phyloP scores from a whole-genome alignment of 2,329 filamentous ascomycete genomes.

The Didymella pinodella region DNA sequence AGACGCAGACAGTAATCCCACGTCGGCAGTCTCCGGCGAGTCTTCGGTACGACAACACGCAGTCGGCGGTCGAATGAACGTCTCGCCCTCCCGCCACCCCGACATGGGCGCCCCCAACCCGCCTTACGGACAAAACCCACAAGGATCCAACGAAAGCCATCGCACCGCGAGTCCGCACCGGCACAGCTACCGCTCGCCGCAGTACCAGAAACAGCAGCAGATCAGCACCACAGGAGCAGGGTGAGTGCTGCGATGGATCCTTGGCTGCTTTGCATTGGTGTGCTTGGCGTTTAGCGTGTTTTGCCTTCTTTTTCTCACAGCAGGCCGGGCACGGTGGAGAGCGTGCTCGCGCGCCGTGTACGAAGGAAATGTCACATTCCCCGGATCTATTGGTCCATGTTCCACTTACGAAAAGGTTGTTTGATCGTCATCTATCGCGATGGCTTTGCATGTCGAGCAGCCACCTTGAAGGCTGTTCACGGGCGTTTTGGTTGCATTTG shows the following conservation, averaged over 20 bases:
- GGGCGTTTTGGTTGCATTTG: background rate
- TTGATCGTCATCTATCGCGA: background rate
- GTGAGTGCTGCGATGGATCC: conserved; percentile 23
- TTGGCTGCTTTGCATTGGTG: conserved; percentile 31
- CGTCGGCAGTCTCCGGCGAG: conserved; percentile 78
- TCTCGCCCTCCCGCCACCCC: conserved; percentile 37
- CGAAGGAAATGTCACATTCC: conserved; percentile 21
- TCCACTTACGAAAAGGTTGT: conserved; percentile 18
- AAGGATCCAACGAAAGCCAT: conserved; percentile 46
- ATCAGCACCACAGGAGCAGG: conserved; percentile 50
- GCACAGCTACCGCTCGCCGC: conserved; percentile 50
- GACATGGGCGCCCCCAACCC: conserved; percentile 46
- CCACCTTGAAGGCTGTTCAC: background rate
- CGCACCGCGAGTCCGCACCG: conserved; percentile 49
- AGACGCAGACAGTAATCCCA: conserved; percentile 86
- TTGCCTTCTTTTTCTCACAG: background rate
- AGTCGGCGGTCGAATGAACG: conserved; percentile 34
- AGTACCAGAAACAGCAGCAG: conserved; percentile 47
- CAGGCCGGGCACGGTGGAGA: background rate
- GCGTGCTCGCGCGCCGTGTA: conserved; percentile 10
- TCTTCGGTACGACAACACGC: conserved; percentile 79
- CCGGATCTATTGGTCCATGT: conserved; percentile 21
- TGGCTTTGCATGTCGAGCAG: conserved; percentile 1
- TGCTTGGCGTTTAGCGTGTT: conserved; percentile 23
- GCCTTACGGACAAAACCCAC: conserved; percentile 45